These are phyloP conservation scores for Pichiaceae sp. DNA, from an alignment of 1,139 yeast species.

Conservation along the genomic window DNA sequence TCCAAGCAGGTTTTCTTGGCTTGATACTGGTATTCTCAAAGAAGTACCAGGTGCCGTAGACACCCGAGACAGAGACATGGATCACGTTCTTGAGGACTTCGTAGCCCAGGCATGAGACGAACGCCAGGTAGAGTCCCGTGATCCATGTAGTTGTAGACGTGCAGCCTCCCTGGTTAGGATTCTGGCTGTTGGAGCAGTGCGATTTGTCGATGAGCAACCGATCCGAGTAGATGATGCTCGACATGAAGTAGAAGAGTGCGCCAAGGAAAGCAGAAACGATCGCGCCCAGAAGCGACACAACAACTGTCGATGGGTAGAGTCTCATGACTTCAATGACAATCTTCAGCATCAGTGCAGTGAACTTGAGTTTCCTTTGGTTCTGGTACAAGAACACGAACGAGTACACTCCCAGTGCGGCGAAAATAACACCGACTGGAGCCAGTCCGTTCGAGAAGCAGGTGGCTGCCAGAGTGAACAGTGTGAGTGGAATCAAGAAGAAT, in stretches of 20 bases:
- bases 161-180: slow-evolving; percentile 33
- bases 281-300: slow-evolving; percentile 61
- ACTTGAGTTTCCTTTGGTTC: slow-evolving; percentile 21
- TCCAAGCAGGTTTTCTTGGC: slow-evolving; percentile 74
- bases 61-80: slow-evolving; percentile 77
- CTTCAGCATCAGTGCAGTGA: slow-evolving; percentile 68
- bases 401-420: slow-evolving; percentile 11
- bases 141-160: slow-evolving; percentile 58
- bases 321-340: slow-evolving; percentile 74
- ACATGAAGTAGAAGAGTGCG: slow-evolving; percentile 55
- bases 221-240: slow-evolving; percentile 70
- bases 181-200: slow-evolving; percentile 33
- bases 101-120: slow-evolving; percentile 81
- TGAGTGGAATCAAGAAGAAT: slow-evolving; percentile 18
- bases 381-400: slow-evolving; percentile 16
- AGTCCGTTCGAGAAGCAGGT: slow-evolving; percentile 10
- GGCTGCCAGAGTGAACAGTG: slow-evolving; percentile 16
- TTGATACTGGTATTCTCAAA: slow-evolving; percentile 35
- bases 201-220: slow-evolving; percentile 36
- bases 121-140: slow-evolving; percentile 64
- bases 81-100: slow-evolving; percentile 79
- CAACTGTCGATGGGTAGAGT: slow-evolving; percentile 60
- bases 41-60: slow-evolving; percentile 88
- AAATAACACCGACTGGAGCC: slow-evolving; percentile 7
- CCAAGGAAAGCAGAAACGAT: slow-evolving; percentile 59